Base-by-base conservation (phyloP, 1,139 yeast genomes). In the Nakaseomyces delphensis region DNA sequence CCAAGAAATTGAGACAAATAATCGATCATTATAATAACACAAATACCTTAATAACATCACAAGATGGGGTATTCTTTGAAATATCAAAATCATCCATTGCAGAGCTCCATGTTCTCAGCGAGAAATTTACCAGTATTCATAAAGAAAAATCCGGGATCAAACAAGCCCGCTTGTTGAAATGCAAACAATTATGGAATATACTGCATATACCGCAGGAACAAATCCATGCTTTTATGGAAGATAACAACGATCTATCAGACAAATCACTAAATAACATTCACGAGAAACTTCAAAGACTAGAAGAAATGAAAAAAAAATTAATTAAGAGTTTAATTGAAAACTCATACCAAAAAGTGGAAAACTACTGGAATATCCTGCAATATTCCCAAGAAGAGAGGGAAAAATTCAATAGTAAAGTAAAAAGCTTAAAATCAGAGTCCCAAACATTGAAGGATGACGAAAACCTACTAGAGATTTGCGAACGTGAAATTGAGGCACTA, bases 311-410 rank as follows among this genome's bases (percentile, higher is more conserved):
- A 51, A 71, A 77, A 14, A 73, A 76, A 45, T 74, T 73, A 49
- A 76, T 87, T 29, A 81, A 82, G 43, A 75, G 74, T 18, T 79
- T 89, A 48, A 81, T 89, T 11, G 58, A 66, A 11, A 82, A 77
- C 39, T 69, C 84, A 1, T 70, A 89, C 55, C 54, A 54, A 1
- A 76, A 75, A 43, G 78, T 89, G 11, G 71, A 69, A 37, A 68
- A 66, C 3, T 63, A 75, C 10, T 87, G 96, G 94, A 69, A 69
- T 24, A 61, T 67, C 16, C 64, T 89, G 51, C 78, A 71, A 57
- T 79, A 73, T 48, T 70, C 83, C 1, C 72, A 68, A 0, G 65
- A 60, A 0, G 72, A 74, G 39, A 68, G 71, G 46, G 48, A 52
- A 2, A 60, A 59, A 10, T 73, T 74, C 47, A 50, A 60, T 3